Evolutionary conservation across 805 yeast genomes (phyloP), one percentile per base, ranked within the genome.

Genomic region (Ogataea paradorogensis): DNA sequence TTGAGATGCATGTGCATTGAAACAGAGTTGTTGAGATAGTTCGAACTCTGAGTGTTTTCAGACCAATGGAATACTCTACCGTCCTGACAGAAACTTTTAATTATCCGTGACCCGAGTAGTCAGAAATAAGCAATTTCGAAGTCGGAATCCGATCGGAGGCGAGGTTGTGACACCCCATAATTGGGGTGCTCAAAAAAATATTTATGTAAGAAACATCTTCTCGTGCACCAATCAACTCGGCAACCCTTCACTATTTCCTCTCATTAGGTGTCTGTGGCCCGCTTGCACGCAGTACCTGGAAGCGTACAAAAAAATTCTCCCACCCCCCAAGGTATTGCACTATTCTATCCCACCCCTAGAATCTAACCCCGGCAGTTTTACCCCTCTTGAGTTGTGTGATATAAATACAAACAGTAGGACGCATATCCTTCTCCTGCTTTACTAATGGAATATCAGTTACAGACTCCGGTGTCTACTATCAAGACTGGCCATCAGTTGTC

Each of bases 381-480:
- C 38, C 42, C 42, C 38, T 33, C 42, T 33, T 30, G 29, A 18
- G 24, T 15, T 11, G 13, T 16, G 18, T 10, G 9, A 5, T 38
- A 38, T 38, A 38, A 38, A 38, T 39, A 33, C 34, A 29, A 23
- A 33, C 30, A 18, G 8, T 16, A 27, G 30, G 20, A 21, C 38
- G 11, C 30, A 29, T 10, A 8, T 33, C 33, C 7, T 14, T 20
- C 13, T 11, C 16, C 14, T 20, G 9, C 16, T 30, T 9, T 21
- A 25, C 21, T 23, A 10, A 39, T 49, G 53, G 50, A 46, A 15
- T 45, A 27, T n/a, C 50, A 49, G 25, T 26, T 42, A 9, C 46
- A 45, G 32, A 38, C 48, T 26, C 47, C 50, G 11, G 40, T 43
- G 23, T 36, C 48, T 4, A 27, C 33, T 15, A 42, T 42, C 48